A percentile compares a stretch with the other conserved stretches of the same genome.
Evolutionary conservation across 495 filamentous ascomycete species (phyloP).

Genomic region (Elasticomyces elasticus): DNA sequence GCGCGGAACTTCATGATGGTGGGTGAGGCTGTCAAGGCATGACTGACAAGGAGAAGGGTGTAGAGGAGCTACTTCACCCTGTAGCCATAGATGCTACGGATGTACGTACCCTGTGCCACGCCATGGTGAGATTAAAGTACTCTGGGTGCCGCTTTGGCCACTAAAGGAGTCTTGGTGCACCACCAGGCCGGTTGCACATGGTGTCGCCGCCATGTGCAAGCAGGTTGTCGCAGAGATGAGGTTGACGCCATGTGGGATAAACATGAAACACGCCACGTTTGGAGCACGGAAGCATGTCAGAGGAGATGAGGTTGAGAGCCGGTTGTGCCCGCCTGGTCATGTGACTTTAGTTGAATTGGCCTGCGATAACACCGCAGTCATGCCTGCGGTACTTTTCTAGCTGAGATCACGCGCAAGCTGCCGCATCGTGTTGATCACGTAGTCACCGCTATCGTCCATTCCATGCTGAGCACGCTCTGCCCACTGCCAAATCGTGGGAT

Average conservation of each 20-base stretch:
- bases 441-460: neutral
- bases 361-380: no score
- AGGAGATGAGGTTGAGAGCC: neutral
- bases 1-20: conserved; percentile 12
- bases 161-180: neutral
- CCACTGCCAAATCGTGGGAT: conserved; percentile 14
- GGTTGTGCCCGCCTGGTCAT: neutral
- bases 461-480: neutral
- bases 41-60: neutral
- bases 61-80: neutral
- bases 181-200: no score
- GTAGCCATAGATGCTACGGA: neutral
- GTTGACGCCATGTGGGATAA: neutral
- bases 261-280: neutral
- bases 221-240: neutral
- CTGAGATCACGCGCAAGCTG: neutral
- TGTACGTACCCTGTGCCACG: neutral
- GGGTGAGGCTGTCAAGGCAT: neutral
- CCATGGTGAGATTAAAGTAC: neutral
- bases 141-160: neutral
- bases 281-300: neutral
- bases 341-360: no score
- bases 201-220: no score
- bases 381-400: neutral
- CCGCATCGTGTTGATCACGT: neutral